Conservation (phyloP, 2,329 filamentous ascomycete species). For the Zymoseptoria ardabiliae region DNA sequence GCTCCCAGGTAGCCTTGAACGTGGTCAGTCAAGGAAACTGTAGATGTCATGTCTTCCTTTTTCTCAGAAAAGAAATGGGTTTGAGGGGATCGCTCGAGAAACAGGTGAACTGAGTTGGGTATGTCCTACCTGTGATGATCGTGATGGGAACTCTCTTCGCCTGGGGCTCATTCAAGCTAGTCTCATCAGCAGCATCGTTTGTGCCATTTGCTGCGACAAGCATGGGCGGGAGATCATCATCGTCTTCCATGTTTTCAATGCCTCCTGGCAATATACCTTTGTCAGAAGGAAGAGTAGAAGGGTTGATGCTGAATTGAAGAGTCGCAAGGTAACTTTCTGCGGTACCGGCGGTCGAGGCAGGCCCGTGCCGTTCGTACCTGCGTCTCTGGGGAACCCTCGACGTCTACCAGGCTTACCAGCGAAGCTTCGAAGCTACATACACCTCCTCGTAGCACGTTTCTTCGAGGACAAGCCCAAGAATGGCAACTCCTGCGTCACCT, state of each 20-base stretch:
- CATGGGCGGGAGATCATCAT: conserved; percentile 57
- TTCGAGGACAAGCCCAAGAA: background rate
- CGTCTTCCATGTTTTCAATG: conserved; percentile 48
- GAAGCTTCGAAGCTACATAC: background rate
- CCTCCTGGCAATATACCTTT: background rate
- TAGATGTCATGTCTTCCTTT: background rate
- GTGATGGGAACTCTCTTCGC: conserved; percentile 70
- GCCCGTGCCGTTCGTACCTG: background rate
- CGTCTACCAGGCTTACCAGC: background rate
- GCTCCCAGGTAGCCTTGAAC: conserved; percentile 78
- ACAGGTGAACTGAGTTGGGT: background rate
- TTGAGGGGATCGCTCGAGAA: background rate
- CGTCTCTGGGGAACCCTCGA: background rate
- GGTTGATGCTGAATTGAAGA: background rate
- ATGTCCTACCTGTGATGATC: conserved; percentile 63
- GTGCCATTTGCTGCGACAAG: conserved; percentile 48
- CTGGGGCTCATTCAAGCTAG: conserved; percentile 26
- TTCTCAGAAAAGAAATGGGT: background rate
- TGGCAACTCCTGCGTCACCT: conserved; percentile 35
- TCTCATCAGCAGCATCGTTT: conserved; percentile 18
- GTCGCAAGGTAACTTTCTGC: background rate
- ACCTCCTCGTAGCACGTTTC: background rate
- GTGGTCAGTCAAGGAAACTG: background rate
- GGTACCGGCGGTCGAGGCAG: background rate
- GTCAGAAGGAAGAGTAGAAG: background rate